Evolutionary conservation across 768 basidiomycete species (phyloP), one percentile per base, ranked within the genome.

Genomic region (Leucosporidium creatinivorum): DNA sequence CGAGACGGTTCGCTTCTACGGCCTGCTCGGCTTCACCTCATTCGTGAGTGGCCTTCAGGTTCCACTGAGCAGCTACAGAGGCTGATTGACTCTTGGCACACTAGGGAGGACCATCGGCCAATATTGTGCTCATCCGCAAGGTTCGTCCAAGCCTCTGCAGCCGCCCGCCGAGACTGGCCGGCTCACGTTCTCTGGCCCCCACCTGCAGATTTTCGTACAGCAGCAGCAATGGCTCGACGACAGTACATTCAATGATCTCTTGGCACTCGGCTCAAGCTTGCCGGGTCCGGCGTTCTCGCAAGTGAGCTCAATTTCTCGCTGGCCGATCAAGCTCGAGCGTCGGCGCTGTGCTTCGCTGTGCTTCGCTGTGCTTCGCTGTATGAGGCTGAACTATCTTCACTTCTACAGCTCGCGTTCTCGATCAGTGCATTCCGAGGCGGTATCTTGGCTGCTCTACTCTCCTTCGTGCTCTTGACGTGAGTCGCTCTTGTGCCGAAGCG

Each of bases 121-220:
- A 84, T 71, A 81, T 84, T 68, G 80, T 82, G 60, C 80, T 83
- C 55, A 78, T 83, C 23, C 79, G 80, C 62, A 81, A 55, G 58
- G 62, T 67, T 6, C 15, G 44, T 56, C n/a, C 26, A 9, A 62
- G 21, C 50, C 30, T 25, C 39, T 26, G 19, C 3, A 28, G 1
- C 17, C 39, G 10, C 10, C 15, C 39, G 39, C 39, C 39, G 39
- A 44, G 39, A 44, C 15, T 17, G 39, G 15, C 13, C 39, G n/a
- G 39, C 39, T 44, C 39, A 44, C 39, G 2, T 17, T 15, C 39
- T 2, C 39, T 44, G 5, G 5, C 33, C 33, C 12, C 23, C 50
- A 12, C 13, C 70, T 65, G 54, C 78, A 81, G 66, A 65, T 67
- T 4, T 78, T 79, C 58, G 78, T 79, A 3, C 73, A 74, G 13